Percentiles rank a stretch among this genome's conserved stretches.
These are phyloP conservation scores for Aspergillus cejpii DNA, from an alignment of 2,329 filamentous ascomycete species.

Conservation along the genomic window DNA sequence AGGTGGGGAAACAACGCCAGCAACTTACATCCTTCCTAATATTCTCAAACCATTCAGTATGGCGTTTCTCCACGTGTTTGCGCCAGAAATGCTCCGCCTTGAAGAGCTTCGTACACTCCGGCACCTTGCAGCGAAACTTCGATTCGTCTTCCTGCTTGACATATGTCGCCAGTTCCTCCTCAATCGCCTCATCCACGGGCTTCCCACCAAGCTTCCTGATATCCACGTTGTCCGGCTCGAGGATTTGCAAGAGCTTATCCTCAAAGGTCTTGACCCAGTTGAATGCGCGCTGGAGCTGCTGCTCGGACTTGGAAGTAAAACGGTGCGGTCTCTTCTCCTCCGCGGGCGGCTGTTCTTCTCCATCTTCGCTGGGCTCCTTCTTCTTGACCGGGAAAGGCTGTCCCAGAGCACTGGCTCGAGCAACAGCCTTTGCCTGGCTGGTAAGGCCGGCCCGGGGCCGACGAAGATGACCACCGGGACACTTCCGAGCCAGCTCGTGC, in stretches of 20 bases:
- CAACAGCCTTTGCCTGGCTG: slow-evolving; percentile 73
- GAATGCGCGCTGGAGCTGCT: slow-evolving; percentile 87
- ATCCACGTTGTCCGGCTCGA: slow-evolving; percentile 83
- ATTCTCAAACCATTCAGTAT: slow-evolving; percentile 75
- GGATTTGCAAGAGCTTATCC: slow-evolving; percentile 86
- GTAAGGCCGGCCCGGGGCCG: slow-evolving; percentile 81
- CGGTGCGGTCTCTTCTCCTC: slow-evolving; percentile 68
- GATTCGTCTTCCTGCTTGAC: slow-evolving; percentile 97
- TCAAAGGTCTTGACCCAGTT: slow-evolving; percentile 99
- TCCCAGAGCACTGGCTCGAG: slow-evolving; percentile 73
- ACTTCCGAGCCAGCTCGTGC: slow-evolving; percentile 91
- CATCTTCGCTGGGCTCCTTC: slow-evolving; percentile 57
- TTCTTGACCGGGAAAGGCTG: slow-evolving; percentile 80
- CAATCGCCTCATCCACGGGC: slow-evolving; percentile 73
- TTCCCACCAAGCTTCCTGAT: slow-evolving; percentile 87
- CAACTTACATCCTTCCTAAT: slow-evolving; percentile 73
- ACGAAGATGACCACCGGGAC: slow-evolving; percentile 91
- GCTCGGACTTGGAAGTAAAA: slow-evolving; percentile 68
- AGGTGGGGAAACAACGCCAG: neutral
- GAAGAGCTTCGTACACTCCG: slow-evolving; percentile 93
- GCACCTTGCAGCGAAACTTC: slow-evolving; percentile 94
- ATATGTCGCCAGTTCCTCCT: slow-evolving; percentile 77
- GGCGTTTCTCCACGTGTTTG: slow-evolving; percentile 96
- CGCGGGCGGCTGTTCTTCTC: slow-evolving; percentile 57
- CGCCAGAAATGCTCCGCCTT: slow-evolving; percentile 96